These are phyloP conservation scores for Kazachstania kunashirensis DNA, from an alignment of 805 yeast genomes.

Conservation along the genomic window DNA sequence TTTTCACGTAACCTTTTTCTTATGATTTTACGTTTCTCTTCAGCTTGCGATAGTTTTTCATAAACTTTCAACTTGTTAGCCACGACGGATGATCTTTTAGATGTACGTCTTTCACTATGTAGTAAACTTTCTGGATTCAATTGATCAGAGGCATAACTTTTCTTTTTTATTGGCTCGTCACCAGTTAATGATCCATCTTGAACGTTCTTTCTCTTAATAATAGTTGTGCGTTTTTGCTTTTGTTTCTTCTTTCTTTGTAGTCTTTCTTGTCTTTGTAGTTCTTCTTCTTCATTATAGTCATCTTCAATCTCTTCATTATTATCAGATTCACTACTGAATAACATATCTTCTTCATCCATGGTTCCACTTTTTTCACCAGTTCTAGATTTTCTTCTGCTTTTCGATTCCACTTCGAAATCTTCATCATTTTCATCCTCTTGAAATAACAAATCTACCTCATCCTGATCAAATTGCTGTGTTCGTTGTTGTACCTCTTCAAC, in stretches of 20 bases:
- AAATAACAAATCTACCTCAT: constrained; percentile 59
- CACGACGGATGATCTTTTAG: constrained; percentile 69
- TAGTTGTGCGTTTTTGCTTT: constrained; percentile 23
- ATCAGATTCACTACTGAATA: constrained; percentile 26
- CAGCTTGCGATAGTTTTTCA: constrained; percentile 59
- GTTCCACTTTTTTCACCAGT: constrained; percentile 16
- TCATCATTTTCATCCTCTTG: constrained; percentile 52
- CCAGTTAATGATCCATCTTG: constrained; percentile 20
- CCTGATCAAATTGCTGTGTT: constrained; percentile 57
- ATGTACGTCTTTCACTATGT: constrained; percentile 50
- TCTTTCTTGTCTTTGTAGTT: constrained; percentile 37
- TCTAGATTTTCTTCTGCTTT: constrained; percentile 10
- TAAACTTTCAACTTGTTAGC: constrained; percentile 70
- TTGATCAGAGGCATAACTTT: constrained; percentile 23
- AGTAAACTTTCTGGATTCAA: constrained; percentile 45
- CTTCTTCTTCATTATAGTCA: constrained; percentile 53
- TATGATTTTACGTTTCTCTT: constrained; percentile 41
- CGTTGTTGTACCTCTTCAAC: constrained; percentile 34
- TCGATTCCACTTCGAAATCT: constrained; percentile 32
- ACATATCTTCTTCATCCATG: constrained; percentile 23
- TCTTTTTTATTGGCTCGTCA: constrained; percentile 13
- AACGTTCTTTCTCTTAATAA: constrained; percentile 26
- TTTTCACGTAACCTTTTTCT: constrained; percentile 38
- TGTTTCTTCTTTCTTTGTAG: constrained; percentile 17
- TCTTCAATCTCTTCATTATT: constrained; percentile 33